A percentile compares a stretch with the other conserved stretches of the same genome.
Conservation (phyloP, 108 stramenopile species). For the Seminavis robusta region DNA sequence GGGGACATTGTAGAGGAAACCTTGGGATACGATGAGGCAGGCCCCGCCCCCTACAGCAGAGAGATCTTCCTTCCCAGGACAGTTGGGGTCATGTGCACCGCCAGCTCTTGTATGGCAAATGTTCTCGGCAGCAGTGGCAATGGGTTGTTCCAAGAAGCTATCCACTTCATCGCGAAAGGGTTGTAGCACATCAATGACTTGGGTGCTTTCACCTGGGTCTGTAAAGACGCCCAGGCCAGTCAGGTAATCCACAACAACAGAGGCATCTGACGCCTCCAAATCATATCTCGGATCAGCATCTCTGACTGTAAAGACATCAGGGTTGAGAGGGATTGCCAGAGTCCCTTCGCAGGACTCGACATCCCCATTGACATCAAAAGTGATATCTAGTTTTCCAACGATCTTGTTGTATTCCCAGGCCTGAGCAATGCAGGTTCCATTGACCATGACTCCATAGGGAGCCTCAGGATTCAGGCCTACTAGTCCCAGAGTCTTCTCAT, state of each 20-base stretch:
- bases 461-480: background rate
- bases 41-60: conserved; percentile 32
- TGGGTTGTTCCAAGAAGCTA: background rate
- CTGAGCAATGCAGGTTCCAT: conserved; percentile 41
- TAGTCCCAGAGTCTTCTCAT: conserved; percentile 6
- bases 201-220: background rate
- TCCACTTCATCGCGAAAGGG: conserved; percentile 8
- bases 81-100: conserved; percentile 9
- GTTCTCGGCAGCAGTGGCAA: conserved; percentile 14
- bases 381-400: conserved; percentile 26
- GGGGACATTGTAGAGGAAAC: conserved; percentile 24
- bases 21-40: conserved; percentile 43
- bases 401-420: conserved; percentile 45
- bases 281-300: conserved; percentile 8
- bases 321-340: conserved; percentile 19
- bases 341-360: conserved; percentile 33
- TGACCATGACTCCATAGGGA: background rate
- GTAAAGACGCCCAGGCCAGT: background rate
- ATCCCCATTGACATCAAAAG: conserved; percentile 38
- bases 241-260: background rate
- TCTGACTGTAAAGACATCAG: conserved; percentile 6
- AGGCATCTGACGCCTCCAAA: conserved; percentile 6
- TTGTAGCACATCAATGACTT: conserved; percentile 6
- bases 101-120: conserved; percentile 26
- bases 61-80: conserved; percentile 7